phyloP scores from a whole-genome alignment of 2,329 filamentous ascomycete genomes.

The Cladophialophora yegresii region DNA sequence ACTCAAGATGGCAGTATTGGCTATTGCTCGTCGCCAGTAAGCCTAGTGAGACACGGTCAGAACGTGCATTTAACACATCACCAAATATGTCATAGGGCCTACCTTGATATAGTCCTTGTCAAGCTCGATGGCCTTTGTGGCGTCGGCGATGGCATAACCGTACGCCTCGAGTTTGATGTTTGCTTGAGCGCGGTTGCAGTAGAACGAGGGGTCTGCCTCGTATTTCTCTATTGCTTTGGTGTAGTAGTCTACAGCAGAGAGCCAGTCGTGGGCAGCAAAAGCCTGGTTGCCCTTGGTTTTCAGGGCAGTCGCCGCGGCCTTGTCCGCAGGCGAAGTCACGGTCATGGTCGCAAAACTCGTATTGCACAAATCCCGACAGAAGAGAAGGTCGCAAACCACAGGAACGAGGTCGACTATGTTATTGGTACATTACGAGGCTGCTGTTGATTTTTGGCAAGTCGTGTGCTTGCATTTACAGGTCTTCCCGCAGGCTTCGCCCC shows the following conservation, averaged over 20 bases:
- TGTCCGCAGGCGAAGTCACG: conserved; percentile 48
- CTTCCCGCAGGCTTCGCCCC: conserved; percentile 1
- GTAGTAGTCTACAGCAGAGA: conserved; percentile 77
- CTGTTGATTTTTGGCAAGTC: conserved; percentile 7
- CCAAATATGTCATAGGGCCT: conserved; percentile 36
- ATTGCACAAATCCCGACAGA: conserved; percentile 5
- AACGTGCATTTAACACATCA: not conserved
- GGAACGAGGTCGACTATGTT: conserved; percentile 6
- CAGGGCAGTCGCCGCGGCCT: conserved; percentile 73
- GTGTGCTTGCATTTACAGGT: conserved; percentile 13
- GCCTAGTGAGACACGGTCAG: conserved; percentile 57
- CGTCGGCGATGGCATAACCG: conserved; percentile 88
- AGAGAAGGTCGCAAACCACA: not conserved
- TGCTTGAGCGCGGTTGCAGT: conserved; percentile 88
- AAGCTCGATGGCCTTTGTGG: conserved; percentile 85
- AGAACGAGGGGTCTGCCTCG: conserved; percentile 83
- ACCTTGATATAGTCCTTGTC: conserved; percentile 89
- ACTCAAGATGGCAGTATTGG: conserved; percentile 85
- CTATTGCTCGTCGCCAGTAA: conserved; percentile 89
- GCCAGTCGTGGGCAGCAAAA: conserved; percentile 86
- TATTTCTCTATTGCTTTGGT: conserved; percentile 83
- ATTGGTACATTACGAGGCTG: conserved; percentile 22
- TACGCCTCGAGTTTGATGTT: conserved; percentile 95
- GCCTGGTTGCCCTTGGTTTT: conserved; percentile 96
- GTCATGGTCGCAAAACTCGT: conserved; percentile 11